Conservation (phyloP, 2,329 filamentous ascomycete genomes). For the Paraconiothyrium sp. region DNA sequence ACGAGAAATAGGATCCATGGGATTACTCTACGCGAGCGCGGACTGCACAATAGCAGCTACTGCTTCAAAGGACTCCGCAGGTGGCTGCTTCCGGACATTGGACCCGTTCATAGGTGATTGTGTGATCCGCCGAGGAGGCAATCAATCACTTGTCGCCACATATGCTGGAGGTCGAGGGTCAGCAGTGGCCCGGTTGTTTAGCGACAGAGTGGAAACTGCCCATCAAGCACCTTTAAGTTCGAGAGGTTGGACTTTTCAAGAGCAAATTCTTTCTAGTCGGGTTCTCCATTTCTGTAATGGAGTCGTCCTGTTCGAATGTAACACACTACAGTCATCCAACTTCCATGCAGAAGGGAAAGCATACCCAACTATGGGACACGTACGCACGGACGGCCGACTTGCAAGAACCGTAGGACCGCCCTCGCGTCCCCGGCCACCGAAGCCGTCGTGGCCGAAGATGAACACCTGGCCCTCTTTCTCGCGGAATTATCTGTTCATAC, state of each 20-base stretch:
- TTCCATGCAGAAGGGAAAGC: neutral
- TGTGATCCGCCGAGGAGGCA: neutral
- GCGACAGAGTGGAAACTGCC: neutral
- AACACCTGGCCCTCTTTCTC: neutral
- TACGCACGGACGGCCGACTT: neutral
- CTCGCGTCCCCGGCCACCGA: neutral
- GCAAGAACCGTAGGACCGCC: neutral
- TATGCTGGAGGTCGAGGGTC: slow-evolving; percentile 29
- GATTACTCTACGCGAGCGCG: neutral
- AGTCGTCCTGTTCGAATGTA: slow-evolving; percentile 11
- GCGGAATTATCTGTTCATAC: neutral
- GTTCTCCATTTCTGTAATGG: slow-evolving; percentile 10
- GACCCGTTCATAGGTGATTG: neutral
- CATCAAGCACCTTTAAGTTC: neutral
- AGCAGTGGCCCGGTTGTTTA: neutral
- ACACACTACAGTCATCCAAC: slow-evolving; percentile 1
- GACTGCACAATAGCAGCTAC: neutral
- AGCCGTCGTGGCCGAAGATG: neutral
- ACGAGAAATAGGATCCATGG: slow-evolving; percentile 4
- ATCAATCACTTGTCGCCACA: neutral
- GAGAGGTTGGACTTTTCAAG: slow-evolving; percentile 11
- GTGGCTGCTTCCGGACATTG: neutral
- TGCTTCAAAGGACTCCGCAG: neutral
- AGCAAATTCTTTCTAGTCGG: slow-evolving; percentile 1
- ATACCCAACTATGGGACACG: neutral